Base-by-base conservation (phyloP, 1,284 basidiomycete species). In the Apiotrichum laibachii region DNA sequence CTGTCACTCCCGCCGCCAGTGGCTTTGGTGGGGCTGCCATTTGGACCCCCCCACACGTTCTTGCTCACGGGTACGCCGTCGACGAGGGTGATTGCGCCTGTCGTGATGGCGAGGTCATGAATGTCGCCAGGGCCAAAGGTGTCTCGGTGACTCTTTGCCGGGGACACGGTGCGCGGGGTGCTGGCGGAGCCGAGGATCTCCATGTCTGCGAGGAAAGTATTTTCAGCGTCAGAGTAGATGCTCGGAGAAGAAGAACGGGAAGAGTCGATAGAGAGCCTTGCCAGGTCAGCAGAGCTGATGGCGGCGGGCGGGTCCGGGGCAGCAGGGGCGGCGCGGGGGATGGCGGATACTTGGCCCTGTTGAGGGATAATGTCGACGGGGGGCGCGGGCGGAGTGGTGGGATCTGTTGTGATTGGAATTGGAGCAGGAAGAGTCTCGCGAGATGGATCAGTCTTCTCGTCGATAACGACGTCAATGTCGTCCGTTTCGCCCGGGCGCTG, bases 31-130 rank as follows among this genome's bases (percentile, higher is more conserved):
- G 19, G 45, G 33, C 22, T 45, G 26, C n/a, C 22, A 39, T 33
- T 49, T 39, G 42, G 19, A 46, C 15, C 26, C 7, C 45, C 45
- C 58, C 53, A 55, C 1, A 52, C 40, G 26, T 26, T 53, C 46
- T 49, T 53, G 37, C 19, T 37, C 12, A 50, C 51, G 8, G 55
- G 54, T 13, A 40, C 19, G 15, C 40, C 42, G 22, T 48, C 57
- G 13, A 16, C 39, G 13, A 50, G 9, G 7, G 40, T 39, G 26
- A 55, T 43, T 15, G 19, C 45, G 45, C 53, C 42, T 13, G 46
- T 43, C 16, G 21, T 26, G 10, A 11, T n/a, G 5, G 49, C 31
- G 33, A 44, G 34, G 33, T 10, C 34, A 12, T 22, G 22, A n/a
- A 48, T 15, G 7, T 22, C 31, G 31, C 47, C 39, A 8, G 51